Evolutionary conservation across 1,139 yeast genomes (phyloP).

Genomic region (Keqinozyma sinolaborantium): DNA sequence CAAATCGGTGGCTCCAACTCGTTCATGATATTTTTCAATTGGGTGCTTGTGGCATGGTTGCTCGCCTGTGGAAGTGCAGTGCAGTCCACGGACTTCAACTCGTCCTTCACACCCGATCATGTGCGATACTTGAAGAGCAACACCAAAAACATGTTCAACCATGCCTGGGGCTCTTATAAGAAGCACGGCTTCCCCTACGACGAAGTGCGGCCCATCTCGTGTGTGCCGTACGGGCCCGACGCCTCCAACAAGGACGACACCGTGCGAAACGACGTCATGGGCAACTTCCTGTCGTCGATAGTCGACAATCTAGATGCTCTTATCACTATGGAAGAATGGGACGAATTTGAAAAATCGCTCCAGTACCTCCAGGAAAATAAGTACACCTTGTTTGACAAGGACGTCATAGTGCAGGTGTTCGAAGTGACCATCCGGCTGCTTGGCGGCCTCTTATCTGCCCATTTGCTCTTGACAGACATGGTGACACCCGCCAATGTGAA

Average conservation of each 20-base stretch:
- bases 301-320: slow-evolving; percentile 79
- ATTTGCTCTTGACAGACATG: slow-evolving; percentile 59
- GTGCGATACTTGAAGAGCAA: slow-evolving; percentile 43
- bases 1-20: no score
- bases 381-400: slow-evolving; percentile 49
- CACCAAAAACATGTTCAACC: slow-evolving; percentile 59
- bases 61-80: no score
- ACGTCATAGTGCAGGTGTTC: slow-evolving; percentile 79
- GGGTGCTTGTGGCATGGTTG: no score
- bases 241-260: slow-evolving; percentile 48
- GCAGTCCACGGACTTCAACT: slow-evolving; percentile 13
- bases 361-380: slow-evolving; percentile 34
- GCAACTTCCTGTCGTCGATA: slow-evolving; percentile 75
- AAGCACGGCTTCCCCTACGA: slow-evolving; percentile 75
- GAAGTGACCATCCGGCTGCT: slow-evolving; percentile 77
- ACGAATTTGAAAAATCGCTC: slow-evolving; percentile 49
- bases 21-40: no score
- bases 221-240: slow-evolving; percentile 69
- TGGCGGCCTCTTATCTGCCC: slow-evolving; percentile 78
- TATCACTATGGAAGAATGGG: slow-evolving; percentile 65
- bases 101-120: slow-evolving; percentile 51
- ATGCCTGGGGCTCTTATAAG: slow-evolving; percentile 77
- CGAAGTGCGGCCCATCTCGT: slow-evolving; percentile 73
- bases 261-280: slow-evolving; percentile 77
- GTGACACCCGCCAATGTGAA: slow-evolving; percentile 28